Base-by-base conservation (phyloP, 2,329 filamentous ascomycete species). In the Neopestalotiopsis rosae region DNA sequence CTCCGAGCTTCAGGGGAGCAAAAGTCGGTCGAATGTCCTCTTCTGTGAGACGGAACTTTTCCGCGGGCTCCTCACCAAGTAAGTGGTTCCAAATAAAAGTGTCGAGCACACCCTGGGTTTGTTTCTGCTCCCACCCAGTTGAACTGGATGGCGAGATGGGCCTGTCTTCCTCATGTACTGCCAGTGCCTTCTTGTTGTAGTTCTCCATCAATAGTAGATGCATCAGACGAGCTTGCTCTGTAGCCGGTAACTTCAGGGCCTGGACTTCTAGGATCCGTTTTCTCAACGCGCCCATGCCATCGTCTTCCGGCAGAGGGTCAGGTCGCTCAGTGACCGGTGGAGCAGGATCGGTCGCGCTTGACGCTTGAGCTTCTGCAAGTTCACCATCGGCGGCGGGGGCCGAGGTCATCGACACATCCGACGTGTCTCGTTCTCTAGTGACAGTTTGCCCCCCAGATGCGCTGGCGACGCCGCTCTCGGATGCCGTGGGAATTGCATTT, bases 201-300 rank as follows among this genome's bases (percentile, higher is more conserved):
- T 88, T 87, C 76, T 94, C 91, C 66, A 90, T 90, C 78, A 95
- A 85, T 67, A 93, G 79, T 59, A 87, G 84, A 78, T 95, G 93
- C 79, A 95, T 90, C 74, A 91, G 82, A 69, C 85, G 87, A 30
- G 93, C 93, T 80, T 94, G 94, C 69, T 93, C 90, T 6, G 84
- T 78, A 58, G 86, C 83, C 3, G 87, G 79, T 62, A 90, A 84
- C 30, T 89, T 83, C 72, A 86, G 85, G 32, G 87, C 83, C 77
- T 94, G 91, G 70, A 95, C 91, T 28, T 83, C 84, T 69, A 92
- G 86, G 72, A 96, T 94, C 71, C 88, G 89, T 71, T 83, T 85
- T 74, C 93, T 86, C 74, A 95, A 79, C 67, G 82, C 80, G 20
- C 87, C 84, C 91, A 94, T 95, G 59, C 93, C 93, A 83, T 96